These are phyloP conservation scores for Roridomyces roridus DNA, from an alignment of 768 basidiomycete species.

Conservation along the genomic window DNA sequence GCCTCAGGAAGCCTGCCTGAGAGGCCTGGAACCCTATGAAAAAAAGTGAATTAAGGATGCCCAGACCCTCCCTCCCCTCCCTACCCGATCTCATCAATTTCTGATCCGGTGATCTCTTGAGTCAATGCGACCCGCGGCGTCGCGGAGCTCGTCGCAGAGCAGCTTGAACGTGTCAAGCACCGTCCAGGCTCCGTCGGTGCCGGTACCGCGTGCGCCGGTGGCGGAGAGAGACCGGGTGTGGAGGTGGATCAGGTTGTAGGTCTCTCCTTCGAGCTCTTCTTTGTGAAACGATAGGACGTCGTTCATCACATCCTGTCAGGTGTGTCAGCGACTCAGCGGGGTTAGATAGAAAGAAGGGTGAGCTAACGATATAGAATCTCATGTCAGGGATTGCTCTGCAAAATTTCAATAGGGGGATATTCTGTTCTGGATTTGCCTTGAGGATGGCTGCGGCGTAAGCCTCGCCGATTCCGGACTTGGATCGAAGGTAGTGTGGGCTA, in stretches of 20 bases:
- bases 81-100: no score
- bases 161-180: conserved; percentile 4
- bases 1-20: no score
- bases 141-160: conserved; percentile 6
- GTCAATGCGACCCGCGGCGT: conserved; percentile 3
- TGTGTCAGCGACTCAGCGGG: no score
- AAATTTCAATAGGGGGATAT: background rate
- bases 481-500: conserved; percentile 1
- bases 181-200: conserved; percentile 6
- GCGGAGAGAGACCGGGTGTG: background rate
- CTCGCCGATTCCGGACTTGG: background rate
- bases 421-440: background rate
- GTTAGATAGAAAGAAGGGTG: no score
- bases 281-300: conserved; percentile 17
- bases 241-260: conserved; percentile 6
- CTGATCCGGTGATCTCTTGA: no score
- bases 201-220: background rate
- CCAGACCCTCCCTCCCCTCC: no score
- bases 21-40: no score
- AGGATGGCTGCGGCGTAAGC: background rate
- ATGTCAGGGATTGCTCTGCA: background rate
- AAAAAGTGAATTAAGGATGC: no score
- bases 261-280: conserved; percentile 15
- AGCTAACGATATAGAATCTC: background rate
- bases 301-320: conserved; percentile 10